phyloP scores from a whole-genome alignment of 805 yeast genomes.

The Naumovozyma baii region DNA sequence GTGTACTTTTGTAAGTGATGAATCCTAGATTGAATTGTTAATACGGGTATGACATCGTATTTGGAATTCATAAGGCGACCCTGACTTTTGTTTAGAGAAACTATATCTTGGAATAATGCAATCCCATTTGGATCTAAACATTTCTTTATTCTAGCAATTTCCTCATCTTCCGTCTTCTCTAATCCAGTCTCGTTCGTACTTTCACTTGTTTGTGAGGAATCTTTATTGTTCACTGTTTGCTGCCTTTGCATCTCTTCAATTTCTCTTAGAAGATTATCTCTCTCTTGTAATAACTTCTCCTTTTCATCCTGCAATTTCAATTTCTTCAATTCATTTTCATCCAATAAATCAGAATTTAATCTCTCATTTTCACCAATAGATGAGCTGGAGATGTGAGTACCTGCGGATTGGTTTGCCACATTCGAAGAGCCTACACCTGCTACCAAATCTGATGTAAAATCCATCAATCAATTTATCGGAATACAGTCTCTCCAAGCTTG shows the following conservation, averaged over 20 bases:
- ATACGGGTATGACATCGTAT: constrained; percentile 23
- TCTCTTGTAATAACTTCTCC: constrained; percentile 11
- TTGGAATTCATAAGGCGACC: constrained; percentile 22
- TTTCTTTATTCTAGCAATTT: constrained; percentile 7
- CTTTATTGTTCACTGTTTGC: background rate
- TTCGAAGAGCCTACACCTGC: background rate
- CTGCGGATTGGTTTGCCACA: background rate
- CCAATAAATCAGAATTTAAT: constrained; percentile 2
- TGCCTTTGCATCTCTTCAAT: too few relatives aligned
- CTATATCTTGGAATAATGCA: constrained; percentile 5
- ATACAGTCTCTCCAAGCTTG: background rate
- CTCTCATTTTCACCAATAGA: constrained; percentile 1
- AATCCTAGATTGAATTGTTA: constrained; percentile 18
- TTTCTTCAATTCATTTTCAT: constrained; percentile 10
- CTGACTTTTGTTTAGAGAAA: constrained; percentile 22
- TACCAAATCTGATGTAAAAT: constrained; percentile 19
- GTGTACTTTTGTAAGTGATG: constrained; percentile 9
- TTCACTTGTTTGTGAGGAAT: too few relatives aligned
- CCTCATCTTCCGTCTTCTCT: constrained; percentile 3
- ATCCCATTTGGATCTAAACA: constrained; percentile 7
- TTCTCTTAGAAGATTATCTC: constrained; percentile 13
- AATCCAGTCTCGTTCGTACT: background rate
- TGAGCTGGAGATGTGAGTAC: constrained; percentile 2
- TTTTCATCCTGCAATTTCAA: constrained; percentile 15
- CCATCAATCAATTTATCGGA: constrained; percentile 8